Conservation (phyloP, 129 eudicot genomes). For the Artemisia tridentata region DNA sequence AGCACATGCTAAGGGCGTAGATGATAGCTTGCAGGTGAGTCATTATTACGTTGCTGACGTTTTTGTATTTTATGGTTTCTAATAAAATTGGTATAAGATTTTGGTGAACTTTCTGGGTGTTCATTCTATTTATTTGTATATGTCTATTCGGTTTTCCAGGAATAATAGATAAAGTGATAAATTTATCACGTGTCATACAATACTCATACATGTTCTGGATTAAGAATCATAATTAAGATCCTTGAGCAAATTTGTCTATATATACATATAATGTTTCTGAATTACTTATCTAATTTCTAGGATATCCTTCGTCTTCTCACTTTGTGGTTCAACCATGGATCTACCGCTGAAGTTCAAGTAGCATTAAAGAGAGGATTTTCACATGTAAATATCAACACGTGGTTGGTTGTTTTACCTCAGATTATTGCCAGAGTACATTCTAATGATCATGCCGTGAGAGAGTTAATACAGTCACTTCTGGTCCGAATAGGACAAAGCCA, state of each 20-base stretch:
- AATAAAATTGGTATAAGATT: no score
- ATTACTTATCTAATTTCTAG: slow-evolving; percentile 36
- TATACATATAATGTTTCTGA: slow-evolving; percentile 1
- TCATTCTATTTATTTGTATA: no score
- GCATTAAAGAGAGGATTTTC: slow-evolving; percentile 84
- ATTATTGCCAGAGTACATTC: slow-evolving; percentile 98
- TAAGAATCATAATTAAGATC: neutral
- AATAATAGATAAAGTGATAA: neutral
- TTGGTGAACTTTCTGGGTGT: no score
- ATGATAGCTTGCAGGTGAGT: slow-evolving; percentile 91
- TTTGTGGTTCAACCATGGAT: slow-evolving; percentile 97
- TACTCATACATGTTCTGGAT: slow-evolving; percentile 1
- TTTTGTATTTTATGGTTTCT: neutral
- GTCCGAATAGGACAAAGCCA: slow-evolving; percentile 93
- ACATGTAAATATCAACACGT: slow-evolving; percentile 92
- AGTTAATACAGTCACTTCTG: slow-evolving; percentile 77
- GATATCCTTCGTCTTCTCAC: slow-evolving; percentile 99
- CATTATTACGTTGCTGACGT: no score
- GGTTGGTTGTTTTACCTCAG: slow-evolving; percentile 99
- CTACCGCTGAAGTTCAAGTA: slow-evolving; percentile 87
- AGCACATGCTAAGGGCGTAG: slow-evolving; percentile 91
- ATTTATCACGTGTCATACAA: neutral
- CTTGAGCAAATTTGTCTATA: neutral
- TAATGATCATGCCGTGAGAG: slow-evolving; percentile 91
- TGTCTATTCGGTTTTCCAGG: neutral